Percentiles rank a stretch among this genome's conserved stretches.
These are phyloP conservation scores for Fusarium pseudocircinatum DNA, from an alignment of 2,329 filamentous ascomycete species.

Conservation along the genomic window DNA sequence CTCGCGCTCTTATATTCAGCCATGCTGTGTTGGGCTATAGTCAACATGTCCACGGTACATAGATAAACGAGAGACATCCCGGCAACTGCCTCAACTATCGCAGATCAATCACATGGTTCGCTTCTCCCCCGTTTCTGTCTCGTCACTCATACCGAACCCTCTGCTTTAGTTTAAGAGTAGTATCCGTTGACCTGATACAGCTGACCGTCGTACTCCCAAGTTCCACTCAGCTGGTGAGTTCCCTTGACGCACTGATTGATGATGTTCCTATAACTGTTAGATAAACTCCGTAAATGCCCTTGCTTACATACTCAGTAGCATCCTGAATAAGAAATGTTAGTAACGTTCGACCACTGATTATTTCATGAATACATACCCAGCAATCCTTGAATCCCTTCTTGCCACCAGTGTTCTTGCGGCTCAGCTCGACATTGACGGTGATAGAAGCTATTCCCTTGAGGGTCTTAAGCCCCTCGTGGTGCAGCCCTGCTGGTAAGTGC, in stretches of 20 bases:
- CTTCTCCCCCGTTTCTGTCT: fast-evolving
- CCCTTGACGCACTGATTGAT: neutral
- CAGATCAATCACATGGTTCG: fast-evolving
- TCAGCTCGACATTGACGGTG: neutral
- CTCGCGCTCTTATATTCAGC: too few species aligned
- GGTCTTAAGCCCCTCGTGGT: neutral
- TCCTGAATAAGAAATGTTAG: neutral
- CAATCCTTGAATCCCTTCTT: neutral
- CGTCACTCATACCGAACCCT: fast-evolving
- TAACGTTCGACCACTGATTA: fast-evolving
- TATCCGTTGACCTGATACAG: neutral
- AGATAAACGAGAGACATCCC: fast-evolving
- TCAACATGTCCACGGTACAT: fast-evolving
- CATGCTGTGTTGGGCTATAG: fast-evolving
- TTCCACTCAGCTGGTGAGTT: neutral
- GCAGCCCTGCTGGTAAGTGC: neutral
- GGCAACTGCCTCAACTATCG: too few species aligned
- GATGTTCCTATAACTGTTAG: neutral
- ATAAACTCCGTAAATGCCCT: fast-evolving
- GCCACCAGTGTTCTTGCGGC: neutral
- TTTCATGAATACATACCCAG: neutral
- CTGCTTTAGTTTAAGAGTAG: fast-evolving
- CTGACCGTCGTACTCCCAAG: neutral
- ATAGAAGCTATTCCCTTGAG: neutral
- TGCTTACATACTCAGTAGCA: neutral